Percentiles rank a stretch among this genome's conserved stretches.
phyloP scores from a whole-genome alignment of 2,329 filamentous ascomycete genomes.

The Chaetomium strumarium region DNA sequence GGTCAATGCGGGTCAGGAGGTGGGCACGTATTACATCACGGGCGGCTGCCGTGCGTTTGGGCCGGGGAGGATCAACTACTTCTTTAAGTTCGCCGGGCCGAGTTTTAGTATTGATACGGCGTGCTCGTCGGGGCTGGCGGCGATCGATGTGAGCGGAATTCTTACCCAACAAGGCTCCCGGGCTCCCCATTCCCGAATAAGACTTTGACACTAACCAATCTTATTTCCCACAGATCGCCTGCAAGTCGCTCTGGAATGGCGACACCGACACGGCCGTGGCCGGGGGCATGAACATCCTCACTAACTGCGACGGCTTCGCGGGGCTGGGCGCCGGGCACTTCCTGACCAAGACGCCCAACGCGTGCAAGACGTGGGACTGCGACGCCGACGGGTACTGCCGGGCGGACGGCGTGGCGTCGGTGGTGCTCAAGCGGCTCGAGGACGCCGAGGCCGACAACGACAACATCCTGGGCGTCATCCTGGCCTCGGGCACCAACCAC shows the following conservation, averaged over 20 bases:
- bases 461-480: slow-evolving; percentile 68
- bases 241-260: slow-evolving; percentile 64
- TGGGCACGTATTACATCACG: slow-evolving; percentile 51
- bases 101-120: slow-evolving; percentile 69
- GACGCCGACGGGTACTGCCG: slow-evolving; percentile 78
- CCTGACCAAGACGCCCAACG: slow-evolving; percentile 60
- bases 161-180: background rate
- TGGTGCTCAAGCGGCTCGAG: slow-evolving; percentile 72
- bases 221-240: slow-evolving; percentile 41
- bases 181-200: too few species aligned
- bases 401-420: slow-evolving; percentile 66
- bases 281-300: slow-evolving; percentile 70
- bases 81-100: slow-evolving; percentile 69
- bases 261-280: slow-evolving; percentile 78
- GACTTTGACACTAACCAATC: background rate
- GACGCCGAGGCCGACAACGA: slow-evolving; percentile 74
- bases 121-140: slow-evolving; percentile 67
- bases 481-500: slow-evolving; percentile 72
- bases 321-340: slow-evolving; percentile 72
- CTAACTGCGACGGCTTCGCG: slow-evolving; percentile 73
- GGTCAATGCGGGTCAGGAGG: slow-evolving; percentile 64
- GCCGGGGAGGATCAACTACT: slow-evolving; percentile 63
- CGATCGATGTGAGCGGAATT: slow-evolving; percentile 50
- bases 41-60: slow-evolving; percentile 38
- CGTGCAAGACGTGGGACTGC: slow-evolving; percentile 60